phyloP scores from a whole-genome alignment of 768 basidiomycete genomes.

The Lactifluus subvellereus region DNA sequence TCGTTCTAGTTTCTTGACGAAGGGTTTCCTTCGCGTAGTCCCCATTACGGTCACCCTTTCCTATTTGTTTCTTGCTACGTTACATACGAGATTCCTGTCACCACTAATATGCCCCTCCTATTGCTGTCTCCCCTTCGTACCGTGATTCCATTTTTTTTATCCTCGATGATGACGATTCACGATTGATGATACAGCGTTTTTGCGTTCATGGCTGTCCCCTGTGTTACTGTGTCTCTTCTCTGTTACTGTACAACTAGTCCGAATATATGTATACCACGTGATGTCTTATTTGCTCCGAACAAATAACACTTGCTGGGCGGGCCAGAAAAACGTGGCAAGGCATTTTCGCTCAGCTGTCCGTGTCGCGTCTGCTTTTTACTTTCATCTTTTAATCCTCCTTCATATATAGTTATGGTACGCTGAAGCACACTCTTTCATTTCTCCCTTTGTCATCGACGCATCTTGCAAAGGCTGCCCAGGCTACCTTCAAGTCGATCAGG shows the following conservation, averaged over 20 bases:
- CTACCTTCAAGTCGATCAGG: constrained; percentile 95
- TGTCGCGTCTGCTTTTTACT: background rate
- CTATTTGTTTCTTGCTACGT: constrained; percentile 5
- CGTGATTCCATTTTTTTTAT: background rate
- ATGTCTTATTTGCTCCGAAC: background rate
- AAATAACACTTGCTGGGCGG: background rate
- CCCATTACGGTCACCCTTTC: background rate
- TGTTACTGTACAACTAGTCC: background rate
- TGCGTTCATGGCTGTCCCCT: background rate
- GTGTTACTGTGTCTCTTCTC: background rate
- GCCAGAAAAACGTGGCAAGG: background rate
- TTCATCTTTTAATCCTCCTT: background rate
- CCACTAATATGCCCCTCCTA: background rate
- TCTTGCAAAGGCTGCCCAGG: constrained; percentile 52
- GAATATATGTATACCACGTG: constrained; percentile 6
- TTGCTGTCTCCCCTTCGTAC: background rate
- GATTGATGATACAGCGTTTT: background rate
- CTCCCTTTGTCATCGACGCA: background rate
- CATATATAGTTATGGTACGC: background rate
- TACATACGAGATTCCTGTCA: background rate
- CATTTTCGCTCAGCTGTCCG: background rate
- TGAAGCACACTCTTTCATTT: background rate
- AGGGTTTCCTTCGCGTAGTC: background rate
- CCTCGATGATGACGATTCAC: background rate
- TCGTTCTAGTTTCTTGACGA: constrained; percentile 4